Evolutionary conservation across 208 protist genomes (phyloP), one percentile per base, ranked within the genome.

Genomic region (Trichomonas vaginalis): DNA sequence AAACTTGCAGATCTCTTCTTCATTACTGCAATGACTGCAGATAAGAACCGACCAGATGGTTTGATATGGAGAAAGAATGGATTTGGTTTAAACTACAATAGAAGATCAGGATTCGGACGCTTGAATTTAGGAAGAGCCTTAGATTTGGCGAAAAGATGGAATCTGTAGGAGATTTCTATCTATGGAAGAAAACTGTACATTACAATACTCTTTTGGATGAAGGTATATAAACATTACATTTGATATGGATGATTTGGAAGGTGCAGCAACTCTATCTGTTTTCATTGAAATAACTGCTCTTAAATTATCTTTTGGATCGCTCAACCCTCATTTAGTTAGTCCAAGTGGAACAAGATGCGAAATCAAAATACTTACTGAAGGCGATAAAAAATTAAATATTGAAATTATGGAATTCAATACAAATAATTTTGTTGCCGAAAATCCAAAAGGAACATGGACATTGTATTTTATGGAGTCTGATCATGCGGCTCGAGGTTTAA

Each of bases 361-460:
- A 51, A 48, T 92, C 32, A 92, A 92, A 27, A 92, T 92, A 39
- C n/a, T 92, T 27, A 92, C 86, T 48, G 86, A 92, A 92, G 42
- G 40, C 10, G 45, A 92, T 51, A 17, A 39, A 39, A 47, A 92
- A 39, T 0, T 42, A 9, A 51, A 56, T 92, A 92, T 92, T 39
- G 45, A 17, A 51, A 8, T n/a, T 0, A 48, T 92, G n/a, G n/a
- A 92, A n/a, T 40, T 92, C 17, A 12, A 40, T 2, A 39, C 45
- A 39, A 51, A 92, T 47, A 42, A 92, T 10, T 92, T 92, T 27
- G 27, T 92, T 10, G 86, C 45, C 17, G 86, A 92, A 51, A 92
- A 51, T n/a, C 40, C 86, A 51, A 46, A 51, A 14, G 86, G 86
- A 35, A 39, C n/a, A 15, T 92, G 86, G 86, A 92, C 45, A 39